These are phyloP conservation scores for Candida hungchunana DNA, from an alignment of 805 yeast species.

Conservation along the genomic window DNA sequence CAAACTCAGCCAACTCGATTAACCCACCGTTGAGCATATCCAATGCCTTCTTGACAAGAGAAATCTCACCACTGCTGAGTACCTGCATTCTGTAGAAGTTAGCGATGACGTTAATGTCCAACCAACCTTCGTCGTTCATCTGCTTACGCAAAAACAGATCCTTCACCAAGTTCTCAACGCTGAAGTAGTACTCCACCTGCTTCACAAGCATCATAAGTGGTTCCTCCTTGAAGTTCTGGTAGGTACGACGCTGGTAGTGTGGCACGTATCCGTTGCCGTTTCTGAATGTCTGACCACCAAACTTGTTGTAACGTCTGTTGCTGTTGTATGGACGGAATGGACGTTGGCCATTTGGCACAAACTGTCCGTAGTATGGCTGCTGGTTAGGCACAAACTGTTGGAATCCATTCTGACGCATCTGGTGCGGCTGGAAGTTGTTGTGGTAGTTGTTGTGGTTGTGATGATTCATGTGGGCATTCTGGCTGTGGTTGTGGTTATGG, in stretches of 20 bases:
- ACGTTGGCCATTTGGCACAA: constrained; percentile 9
- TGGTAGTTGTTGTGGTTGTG: constrained; percentile 6
- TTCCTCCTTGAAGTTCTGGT: constrained; percentile 16
- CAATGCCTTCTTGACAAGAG: constrained; percentile 51
- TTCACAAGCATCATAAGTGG: constrained; percentile 22
- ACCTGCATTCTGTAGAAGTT: constrained; percentile 73
- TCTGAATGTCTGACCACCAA: constrained; percentile 13
- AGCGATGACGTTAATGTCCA: constrained; percentile 58
- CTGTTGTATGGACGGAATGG: constrained; percentile 24
- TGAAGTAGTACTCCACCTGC: constrained; percentile 89
- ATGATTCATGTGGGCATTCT: constrained; percentile 9
- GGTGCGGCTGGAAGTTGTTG: constrained; percentile 13
- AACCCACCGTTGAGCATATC: constrained; percentile 37
- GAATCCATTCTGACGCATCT: constrained; percentile 7
- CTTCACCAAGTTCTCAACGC: constrained; percentile 79
- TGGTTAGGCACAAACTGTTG: constrained; percentile 12
- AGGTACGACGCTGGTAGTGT: constrained; percentile 2
- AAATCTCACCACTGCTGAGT: constrained; percentile 52
- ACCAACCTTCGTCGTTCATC: constrained; percentile 74
- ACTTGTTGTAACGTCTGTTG: constrained; percentile 23
- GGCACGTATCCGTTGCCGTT: constrained; percentile 7
- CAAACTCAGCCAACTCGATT: constrained; percentile 34
- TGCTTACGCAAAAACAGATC: constrained; percentile 79
- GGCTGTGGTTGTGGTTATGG: constrained; percentile 7
- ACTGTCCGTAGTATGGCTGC: constrained; percentile 8